Evolutionary conservation across 2,329 filamentous ascomycete genomes (phyloP).

Genomic region (Trichophyton benhamiae): DNA sequence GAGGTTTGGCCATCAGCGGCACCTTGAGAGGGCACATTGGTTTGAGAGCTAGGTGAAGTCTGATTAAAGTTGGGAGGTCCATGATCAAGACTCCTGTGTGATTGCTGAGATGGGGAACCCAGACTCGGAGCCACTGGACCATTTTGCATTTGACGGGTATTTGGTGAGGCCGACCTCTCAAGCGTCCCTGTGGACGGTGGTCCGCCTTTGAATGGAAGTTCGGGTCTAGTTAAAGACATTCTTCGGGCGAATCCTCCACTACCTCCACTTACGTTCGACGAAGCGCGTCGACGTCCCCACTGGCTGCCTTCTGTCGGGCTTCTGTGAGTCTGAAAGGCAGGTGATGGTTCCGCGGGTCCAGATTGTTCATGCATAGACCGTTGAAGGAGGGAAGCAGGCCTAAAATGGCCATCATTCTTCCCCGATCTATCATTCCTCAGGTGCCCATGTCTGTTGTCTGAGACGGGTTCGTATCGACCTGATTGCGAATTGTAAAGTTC

Average conservation of each 20-base stretch:
- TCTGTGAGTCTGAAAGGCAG: constrained; percentile 71
- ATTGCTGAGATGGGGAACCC: constrained; percentile 19
- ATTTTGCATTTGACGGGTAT: constrained; percentile 16
- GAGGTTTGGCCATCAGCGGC: constrained; percentile 11
- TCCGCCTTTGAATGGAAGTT: constrained; percentile 28
- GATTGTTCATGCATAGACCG: constrained; percentile 51
- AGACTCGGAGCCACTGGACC: constrained; percentile 13
- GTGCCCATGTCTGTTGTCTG: constrained; percentile 55
- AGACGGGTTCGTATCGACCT: constrained; percentile 79
- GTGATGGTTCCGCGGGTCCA: constrained; percentile 67
- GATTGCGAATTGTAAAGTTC: constrained; percentile 94
- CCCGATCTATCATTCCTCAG: constrained; percentile 32
- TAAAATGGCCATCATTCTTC: constrained; percentile 53
- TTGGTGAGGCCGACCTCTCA: constrained; percentile 23
- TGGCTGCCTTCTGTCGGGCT: constrained; percentile 50
- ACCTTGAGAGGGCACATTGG: constrained; percentile 10
- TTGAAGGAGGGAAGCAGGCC: constrained; percentile 69
- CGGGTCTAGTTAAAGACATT: constrained; percentile 43
- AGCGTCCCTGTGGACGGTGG: constrained; percentile 28
- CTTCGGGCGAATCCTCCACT: constrained; percentile 59
- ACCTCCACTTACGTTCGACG: constrained; percentile 81
- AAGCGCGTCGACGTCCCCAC: constrained; percentile 67
- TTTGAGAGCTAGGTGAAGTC: constrained; percentile 15
- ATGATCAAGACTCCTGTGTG: constrained; percentile 9
- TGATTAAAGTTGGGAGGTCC: constrained; percentile 16